Evolutionary conservation across 164 flowering plant genomes (phyloP).

Genomic region (Berberis vulgaris): DNA sequence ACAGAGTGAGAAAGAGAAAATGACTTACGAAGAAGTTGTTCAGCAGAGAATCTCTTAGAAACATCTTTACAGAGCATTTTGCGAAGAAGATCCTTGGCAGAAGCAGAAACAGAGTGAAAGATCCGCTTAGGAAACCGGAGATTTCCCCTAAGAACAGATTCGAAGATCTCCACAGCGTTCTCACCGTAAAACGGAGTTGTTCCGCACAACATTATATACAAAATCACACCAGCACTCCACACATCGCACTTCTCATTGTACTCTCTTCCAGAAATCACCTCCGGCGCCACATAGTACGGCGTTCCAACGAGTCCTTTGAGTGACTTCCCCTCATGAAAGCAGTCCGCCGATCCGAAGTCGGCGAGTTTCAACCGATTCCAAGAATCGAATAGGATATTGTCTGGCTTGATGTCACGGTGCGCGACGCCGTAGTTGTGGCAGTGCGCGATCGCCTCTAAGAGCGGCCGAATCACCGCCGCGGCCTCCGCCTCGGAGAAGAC

Average conservation of each 20-base stretch:
- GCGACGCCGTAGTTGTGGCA: slow-evolving; percentile 51
- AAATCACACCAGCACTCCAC: slow-evolving; percentile 77
- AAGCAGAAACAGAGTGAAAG: slow-evolving; percentile 48
- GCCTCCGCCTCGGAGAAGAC: slow-evolving; percentile 36
- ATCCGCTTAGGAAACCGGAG: slow-evolving; percentile 53
- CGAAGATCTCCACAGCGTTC: slow-evolving; percentile 51
- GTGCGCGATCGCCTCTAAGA: slow-evolving; percentile 38
- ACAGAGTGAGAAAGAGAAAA: background rate
- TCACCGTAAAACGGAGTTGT: slow-evolving; percentile 73
- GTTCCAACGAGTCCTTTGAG: slow-evolving; percentile 72
- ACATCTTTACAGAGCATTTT: slow-evolving; percentile 67
- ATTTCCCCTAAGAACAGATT: slow-evolving; percentile 53
- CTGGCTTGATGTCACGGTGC: slow-evolving; percentile 73
- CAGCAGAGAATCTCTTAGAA: slow-evolving; percentile 59
- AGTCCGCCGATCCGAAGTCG: slow-evolving; percentile 72
- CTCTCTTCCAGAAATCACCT: slow-evolving; percentile 53
- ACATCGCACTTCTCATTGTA: slow-evolving; percentile 75
- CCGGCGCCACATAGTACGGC: slow-evolving; percentile 89
- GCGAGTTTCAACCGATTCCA: slow-evolving; percentile 36
- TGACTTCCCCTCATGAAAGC: slow-evolving; percentile 21
- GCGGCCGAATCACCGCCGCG: slow-evolving; percentile 19
- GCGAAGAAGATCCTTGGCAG: slow-evolving; percentile 62
- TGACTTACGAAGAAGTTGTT: slow-evolving; percentile 70
- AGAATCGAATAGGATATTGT: slow-evolving; percentile 48
- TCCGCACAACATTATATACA: slow-evolving; percentile 73